Percentiles rank a stretch among this genome's conserved stretches.
Evolutionary conservation across 2,329 filamentous ascomycete species (phyloP).

Genomic region (Myotisia sp.): DNA sequence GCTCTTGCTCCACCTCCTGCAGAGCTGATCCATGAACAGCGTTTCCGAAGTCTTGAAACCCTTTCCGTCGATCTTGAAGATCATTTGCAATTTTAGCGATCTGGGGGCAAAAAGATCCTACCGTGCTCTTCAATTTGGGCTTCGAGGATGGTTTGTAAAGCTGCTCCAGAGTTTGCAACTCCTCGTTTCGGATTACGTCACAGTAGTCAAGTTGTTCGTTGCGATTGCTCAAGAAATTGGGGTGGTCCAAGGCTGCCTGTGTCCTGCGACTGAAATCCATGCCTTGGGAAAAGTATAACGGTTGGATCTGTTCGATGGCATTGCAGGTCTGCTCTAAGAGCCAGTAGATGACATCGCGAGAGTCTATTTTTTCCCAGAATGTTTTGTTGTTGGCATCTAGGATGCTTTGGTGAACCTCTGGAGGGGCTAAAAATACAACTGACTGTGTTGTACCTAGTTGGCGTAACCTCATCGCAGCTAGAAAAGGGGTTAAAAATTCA

Average conservation of each 20-base stretch:
- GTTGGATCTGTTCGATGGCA: slow-evolving; percentile 44
- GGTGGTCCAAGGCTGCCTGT: slow-evolving; percentile 34
- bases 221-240: slow-evolving; percentile 26
- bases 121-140: slow-evolving; percentile 14
- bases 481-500: slow-evolving; percentile 5
- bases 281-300: slow-evolving; percentile 47
- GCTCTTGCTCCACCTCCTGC: slow-evolving; percentile 45
- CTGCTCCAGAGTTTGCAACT: slow-evolving; percentile 43
- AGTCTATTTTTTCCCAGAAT: slow-evolving; percentile 23
- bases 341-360: slow-evolving; percentile 44
- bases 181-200: slow-evolving; percentile 34
- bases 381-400: slow-evolving; percentile 31
- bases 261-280: slow-evolving; percentile 45
- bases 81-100: slow-evolving; percentile 22
- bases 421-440: slow-evolving; percentile 40
- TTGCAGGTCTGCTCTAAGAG: slow-evolving; percentile 50
- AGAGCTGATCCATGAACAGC: slow-evolving; percentile 38
- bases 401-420: slow-evolving; percentile 50
- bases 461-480: slow-evolving; percentile 52
- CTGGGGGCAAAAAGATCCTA: slow-evolving; percentile 8
- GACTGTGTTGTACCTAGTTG: slow-evolving; percentile 45
- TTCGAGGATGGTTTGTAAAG: slow-evolving; percentile 34
- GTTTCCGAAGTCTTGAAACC: slow-evolving; percentile 32
- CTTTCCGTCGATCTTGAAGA: slow-evolving; percentile 23
- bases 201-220: slow-evolving; percentile 31